Conservation (phyloP, 352 stramenopile genomes). For the Phytopythium oedochilum region DNA sequence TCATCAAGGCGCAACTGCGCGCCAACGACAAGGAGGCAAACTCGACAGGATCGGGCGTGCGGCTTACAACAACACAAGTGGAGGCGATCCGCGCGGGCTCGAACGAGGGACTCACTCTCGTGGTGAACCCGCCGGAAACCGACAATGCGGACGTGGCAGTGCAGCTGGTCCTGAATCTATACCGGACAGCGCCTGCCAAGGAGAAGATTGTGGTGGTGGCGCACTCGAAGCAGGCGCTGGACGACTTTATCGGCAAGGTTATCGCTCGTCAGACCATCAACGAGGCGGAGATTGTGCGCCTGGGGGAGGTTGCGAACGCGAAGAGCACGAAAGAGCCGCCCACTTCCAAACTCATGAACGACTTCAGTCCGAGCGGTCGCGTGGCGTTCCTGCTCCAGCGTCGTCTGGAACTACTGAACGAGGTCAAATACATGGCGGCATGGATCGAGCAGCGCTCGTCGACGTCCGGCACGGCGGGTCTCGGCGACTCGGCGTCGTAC, state of each 20-base stretch:
- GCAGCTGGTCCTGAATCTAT: slow-evolving; percentile 93
- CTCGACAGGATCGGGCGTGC: slow-evolving; percentile 21
- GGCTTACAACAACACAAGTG: slow-evolving; percentile 92
- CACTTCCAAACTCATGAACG: slow-evolving; percentile 28
- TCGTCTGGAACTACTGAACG: slow-evolving; percentile 79
- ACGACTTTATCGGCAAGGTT: slow-evolving; percentile 95
- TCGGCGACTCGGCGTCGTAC: slow-evolving; percentile 80
- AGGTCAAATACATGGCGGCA: slow-evolving; percentile 92
- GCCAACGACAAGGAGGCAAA: background rate
- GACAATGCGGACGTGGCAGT: slow-evolving; percentile 95
- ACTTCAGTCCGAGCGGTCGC: slow-evolving; percentile 92
- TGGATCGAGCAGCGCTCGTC: slow-evolving; percentile 58
- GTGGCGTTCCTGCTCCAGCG: slow-evolving; percentile 79
- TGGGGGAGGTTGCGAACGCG: slow-evolving; percentile 49
- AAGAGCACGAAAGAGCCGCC: slow-evolving; percentile 23
- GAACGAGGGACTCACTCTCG: slow-evolving; percentile 91
- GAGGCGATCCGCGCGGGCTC: slow-evolving; percentile 90
- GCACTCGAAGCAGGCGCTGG: slow-evolving; percentile 93
- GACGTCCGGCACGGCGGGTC: slow-evolving; percentile 37
- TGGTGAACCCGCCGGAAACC: slow-evolving; percentile 92
- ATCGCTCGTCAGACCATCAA: slow-evolving; percentile 73
- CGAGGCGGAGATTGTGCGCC: slow-evolving; percentile 86
- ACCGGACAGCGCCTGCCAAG: slow-evolving; percentile 62
- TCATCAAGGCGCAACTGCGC: slow-evolving; percentile 33
- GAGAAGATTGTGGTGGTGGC: slow-evolving; percentile 94